These are phyloP conservation scores for Chimonanthus salicifolius DNA, from an alignment of 164 flowering plant species.

Conservation along the genomic window DNA sequence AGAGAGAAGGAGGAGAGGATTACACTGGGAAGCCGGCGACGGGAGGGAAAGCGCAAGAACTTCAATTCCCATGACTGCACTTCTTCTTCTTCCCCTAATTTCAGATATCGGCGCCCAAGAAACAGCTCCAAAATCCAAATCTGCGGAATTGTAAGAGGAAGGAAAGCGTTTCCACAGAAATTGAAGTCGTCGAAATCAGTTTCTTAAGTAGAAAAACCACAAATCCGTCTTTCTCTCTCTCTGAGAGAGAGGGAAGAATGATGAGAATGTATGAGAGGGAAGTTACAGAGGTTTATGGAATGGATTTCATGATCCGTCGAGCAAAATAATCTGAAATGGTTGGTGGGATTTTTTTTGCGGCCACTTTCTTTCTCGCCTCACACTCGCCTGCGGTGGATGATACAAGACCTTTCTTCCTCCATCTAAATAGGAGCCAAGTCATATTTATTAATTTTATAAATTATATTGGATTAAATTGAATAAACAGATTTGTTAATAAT, in stretches of 20 bases:
- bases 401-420: too few relatives aligned
- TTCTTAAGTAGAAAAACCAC: neutral
- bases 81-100: neutral
- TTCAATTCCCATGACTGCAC: conserved; percentile 15
- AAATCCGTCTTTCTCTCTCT: neutral
- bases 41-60: conserved; percentile 18
- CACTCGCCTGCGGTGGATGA: conserved; percentile 39
- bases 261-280: neutral
- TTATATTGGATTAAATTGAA: too few relatives aligned
- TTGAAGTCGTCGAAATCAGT: neutral
- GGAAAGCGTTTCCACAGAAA: neutral
- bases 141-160: neutral
- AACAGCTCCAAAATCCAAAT: neutral
- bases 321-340: conserved; percentile 13
- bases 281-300: neutral
- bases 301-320: neutral
- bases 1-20: neutral
- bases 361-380: conserved; percentile 4
- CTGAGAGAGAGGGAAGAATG: neutral
- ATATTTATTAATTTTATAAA: too few relatives aligned
- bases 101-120: neutral
- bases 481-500: too few relatives aligned
- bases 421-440: too few relatives aligned
- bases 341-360: conserved; percentile 13
- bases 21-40: conserved; percentile 19